Evolutionary conservation across 768 basidiomycete genomes (phyloP), one percentile per base, ranked within the genome.

Genomic region (Cyathus striatus): DNA sequence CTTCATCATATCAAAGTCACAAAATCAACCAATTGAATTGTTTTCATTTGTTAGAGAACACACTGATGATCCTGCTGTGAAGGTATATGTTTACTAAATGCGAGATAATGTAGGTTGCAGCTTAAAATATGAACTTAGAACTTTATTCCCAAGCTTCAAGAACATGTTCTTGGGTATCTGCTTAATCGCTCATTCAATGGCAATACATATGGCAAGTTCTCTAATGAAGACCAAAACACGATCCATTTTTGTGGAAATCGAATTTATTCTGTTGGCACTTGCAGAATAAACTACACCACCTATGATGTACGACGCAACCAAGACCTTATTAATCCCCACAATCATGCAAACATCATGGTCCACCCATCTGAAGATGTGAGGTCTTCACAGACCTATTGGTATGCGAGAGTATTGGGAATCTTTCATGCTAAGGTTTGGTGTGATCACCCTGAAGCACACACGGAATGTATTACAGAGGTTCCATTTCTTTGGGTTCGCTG

Each of bases 401-500:
- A 60, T 50, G 51, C 51, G 4, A 26, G 42, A 6, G 49, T 60
- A 4, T 42, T 60, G 23, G 49, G 53, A 0, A 40, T 58, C 22
- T 58, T 44, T 37, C 55, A 58, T 37, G 47, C 55, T 3, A 42
- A 47, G 22, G 51, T 58, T 2, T 44, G 47, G 18, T 48, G 57
- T 24, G 38, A 37, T 23, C 49, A 49, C 3, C 24, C 46, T 2
- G 40, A 46, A 6, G 27, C 27, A 30, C 27, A 30, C 27, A 30
- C 10, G 10, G 9, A n/a, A 30, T 30, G n/a, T 9, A 38, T 23
- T 24, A 4, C n/a, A 44, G 22, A 17, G 7, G 47, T 66, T 25
- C 61, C 68, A 13, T 49, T 72, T 17, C 50, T 72, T 1, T 70
- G 66, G 64, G 58, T 73, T 3, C 59, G 59, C 0, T 72, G 70